Conservation (phyloP, 192 early-diverging fungal genomes). For the Backusella circina region DNA sequence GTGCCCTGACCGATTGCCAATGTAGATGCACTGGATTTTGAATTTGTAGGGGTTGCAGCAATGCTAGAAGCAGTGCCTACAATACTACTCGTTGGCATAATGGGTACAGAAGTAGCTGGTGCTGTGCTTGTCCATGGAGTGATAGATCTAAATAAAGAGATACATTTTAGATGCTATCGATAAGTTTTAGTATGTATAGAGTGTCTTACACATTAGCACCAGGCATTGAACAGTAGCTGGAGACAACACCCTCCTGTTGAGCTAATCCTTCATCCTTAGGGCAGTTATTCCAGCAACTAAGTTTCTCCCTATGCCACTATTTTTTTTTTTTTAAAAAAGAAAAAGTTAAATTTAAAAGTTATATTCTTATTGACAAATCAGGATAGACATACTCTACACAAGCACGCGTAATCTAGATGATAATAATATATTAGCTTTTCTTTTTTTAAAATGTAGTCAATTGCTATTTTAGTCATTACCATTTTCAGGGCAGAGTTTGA, state of each 20-base stretch:
- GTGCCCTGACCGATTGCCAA: slow-evolving; percentile 5
- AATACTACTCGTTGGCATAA: not conserved
- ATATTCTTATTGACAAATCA: not conserved
- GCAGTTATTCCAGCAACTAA: slow-evolving; percentile 20
- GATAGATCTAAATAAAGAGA: slow-evolving; percentile 2
- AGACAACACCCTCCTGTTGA: slow-evolving; percentile 1
- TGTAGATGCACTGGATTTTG: slow-evolving; percentile 9
- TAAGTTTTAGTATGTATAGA: not conserved
- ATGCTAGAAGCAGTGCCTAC: not conserved
- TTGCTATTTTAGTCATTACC: not conserved
- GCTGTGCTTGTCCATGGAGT: slow-evolving; percentile 11
- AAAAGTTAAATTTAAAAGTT: slow-evolving; percentile 8
- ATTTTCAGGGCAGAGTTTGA: slow-evolving; percentile 6
- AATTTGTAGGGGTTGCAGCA: slow-evolving; percentile 7
- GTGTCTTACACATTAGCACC: slow-evolving; percentile 21
- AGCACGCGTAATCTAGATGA: slow-evolving; percentile 12
- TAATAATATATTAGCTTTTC: not conserved
- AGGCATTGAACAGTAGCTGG: slow-evolving; percentile 16
- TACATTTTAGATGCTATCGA: not conserved
- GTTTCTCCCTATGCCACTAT: slow-evolving; percentile 19
- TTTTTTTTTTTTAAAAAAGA: not conserved
- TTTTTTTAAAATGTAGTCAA: not conserved
- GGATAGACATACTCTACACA: slow-evolving; percentile 15
- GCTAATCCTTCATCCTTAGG: slow-evolving; percentile 18
- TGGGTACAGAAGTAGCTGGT: slow-evolving; percentile 8